phyloP scores from a whole-genome alignment of 345 rosid species.

The Nasturtium officinale region DNA sequence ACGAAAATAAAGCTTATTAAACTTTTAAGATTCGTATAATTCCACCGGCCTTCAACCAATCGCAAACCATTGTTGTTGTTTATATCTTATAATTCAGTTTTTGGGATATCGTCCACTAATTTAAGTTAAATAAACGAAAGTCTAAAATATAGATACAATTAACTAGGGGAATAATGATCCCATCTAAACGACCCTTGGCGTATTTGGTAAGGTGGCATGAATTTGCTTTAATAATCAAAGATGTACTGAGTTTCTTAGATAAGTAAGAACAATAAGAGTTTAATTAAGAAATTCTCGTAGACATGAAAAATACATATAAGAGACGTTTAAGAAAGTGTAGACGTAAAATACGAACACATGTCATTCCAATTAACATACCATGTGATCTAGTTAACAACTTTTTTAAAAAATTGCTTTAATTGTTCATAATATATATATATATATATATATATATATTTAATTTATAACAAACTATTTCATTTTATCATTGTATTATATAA shows the following conservation, averaged over 20 bases:
- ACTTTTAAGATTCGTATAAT: slow-evolving; percentile 32
- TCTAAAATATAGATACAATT: not conserved
- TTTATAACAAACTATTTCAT: not conserved
- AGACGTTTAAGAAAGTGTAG: not conserved
- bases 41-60: slow-evolving; percentile 41
- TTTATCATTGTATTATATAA: not conserved
- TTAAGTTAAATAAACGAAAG: not conserved
- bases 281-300: not conserved
- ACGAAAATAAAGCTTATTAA: slow-evolving; percentile 34
- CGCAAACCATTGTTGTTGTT: not conserved
- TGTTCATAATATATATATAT: too few relatives aligned
- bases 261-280: slow-evolving; percentile 17
- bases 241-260: slow-evolving; percentile 13
- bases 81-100: not conserved
- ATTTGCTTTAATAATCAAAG: too few relatives aligned
- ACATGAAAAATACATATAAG: not conserved
- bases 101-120: not conserved
- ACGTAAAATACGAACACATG: slow-evolving; percentile 21
- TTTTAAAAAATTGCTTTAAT: too few relatives aligned
- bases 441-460: too few relatives aligned
- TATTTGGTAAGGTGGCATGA: slow-evolving; percentile 30
- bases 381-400: too few relatives aligned
- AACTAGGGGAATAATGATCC: slow-evolving; percentile 17
- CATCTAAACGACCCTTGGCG: slow-evolving; percentile 12
- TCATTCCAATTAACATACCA: slow-evolving; percentile 9